Conservation (phyloP, 2,329 filamentous ascomycete species). For the Sporothrix dimorphospora region DNA sequence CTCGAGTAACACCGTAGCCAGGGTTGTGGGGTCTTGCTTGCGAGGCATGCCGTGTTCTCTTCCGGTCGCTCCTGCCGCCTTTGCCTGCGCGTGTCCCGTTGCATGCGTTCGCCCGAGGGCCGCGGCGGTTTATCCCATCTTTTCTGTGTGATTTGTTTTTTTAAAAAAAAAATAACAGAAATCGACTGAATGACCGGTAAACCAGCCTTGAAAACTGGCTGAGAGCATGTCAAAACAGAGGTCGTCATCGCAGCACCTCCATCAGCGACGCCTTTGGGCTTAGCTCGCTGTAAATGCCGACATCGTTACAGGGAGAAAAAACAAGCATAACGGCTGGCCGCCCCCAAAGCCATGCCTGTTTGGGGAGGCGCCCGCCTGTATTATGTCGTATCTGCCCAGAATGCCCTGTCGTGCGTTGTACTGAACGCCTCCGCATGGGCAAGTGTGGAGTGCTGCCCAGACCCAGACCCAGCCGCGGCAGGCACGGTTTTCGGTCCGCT, state of each 20-base stretch:
- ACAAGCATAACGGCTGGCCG: conserved; percentile 5
- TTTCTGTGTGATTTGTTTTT: not conserved
- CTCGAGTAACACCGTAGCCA: conserved; percentile 15
- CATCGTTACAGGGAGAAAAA: not conserved
- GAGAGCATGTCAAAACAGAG: not conserved
- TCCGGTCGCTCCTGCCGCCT: conserved; percentile 7
- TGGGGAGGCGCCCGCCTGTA: not conserved
- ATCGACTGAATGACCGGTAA: not conserved
- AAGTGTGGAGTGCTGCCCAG: not conserved
- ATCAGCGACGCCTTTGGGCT: conserved; percentile 3
- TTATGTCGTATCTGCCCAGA: too few species aligned
- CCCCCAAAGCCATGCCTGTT: not conserved
- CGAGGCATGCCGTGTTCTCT: not conserved
- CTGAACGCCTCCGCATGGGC: not conserved
- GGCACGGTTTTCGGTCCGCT: not conserved
- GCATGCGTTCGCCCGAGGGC: not conserved
- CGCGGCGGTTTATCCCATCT: not conserved
- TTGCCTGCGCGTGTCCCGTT: not conserved
- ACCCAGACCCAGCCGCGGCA: not conserved
- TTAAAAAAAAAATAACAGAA: not conserved
- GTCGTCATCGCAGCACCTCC: not conserved
- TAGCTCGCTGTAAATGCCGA: conserved; percentile 3
- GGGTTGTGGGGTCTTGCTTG: conserved; percentile 1
- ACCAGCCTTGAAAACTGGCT: not conserved
- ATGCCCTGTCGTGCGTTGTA: not conserved